Evolutionary conservation across 1,284 basidiomycete genomes (phyloP).

Genomic region (Inonotus hispidus): DNA sequence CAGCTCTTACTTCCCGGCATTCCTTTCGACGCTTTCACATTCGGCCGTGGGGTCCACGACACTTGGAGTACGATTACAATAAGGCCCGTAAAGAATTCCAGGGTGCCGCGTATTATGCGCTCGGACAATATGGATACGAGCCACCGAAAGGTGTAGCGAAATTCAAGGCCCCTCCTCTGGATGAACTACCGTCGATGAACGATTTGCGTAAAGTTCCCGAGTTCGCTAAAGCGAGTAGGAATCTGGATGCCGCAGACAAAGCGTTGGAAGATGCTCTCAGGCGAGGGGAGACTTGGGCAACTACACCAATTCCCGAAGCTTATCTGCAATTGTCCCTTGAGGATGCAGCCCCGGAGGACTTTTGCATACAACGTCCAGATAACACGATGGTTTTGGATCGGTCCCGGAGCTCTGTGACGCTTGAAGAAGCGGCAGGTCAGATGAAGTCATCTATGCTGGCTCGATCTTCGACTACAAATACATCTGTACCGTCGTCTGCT

Average conservation of each 20-base stretch:
- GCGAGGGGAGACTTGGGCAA: slow-evolving; percentile 16
- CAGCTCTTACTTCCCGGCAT: slow-evolving; percentile 10
- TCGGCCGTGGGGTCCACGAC: slow-evolving; percentile 16
- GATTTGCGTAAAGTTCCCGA: slow-evolving; percentile 9
- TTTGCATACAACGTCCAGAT: slow-evolving; percentile 5
- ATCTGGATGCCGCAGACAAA: slow-evolving; percentile 13
- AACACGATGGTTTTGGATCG: not conserved
- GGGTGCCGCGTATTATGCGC: slow-evolving; percentile 15
- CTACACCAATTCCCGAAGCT: slow-evolving; percentile 13
- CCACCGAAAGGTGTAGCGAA: slow-evolving; percentile 9
- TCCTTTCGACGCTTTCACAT: slow-evolving; percentile 14
- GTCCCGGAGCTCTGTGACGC: slow-evolving; percentile 12
- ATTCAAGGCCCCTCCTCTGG: slow-evolving; percentile 2
- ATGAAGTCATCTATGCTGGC: not conserved
- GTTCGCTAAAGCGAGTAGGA: slow-evolving; percentile 12
- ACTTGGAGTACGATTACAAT: slow-evolving; percentile 18
- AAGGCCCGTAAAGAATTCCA: slow-evolving; percentile 17
- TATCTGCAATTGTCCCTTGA: slow-evolving; percentile 14
- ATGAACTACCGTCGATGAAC: slow-evolving; percentile 16
- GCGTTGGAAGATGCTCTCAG: slow-evolving; percentile 15
- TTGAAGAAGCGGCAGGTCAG: slow-evolving; percentile 12
- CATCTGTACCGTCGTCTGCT: not conserved
- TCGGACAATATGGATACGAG: slow-evolving; percentile 16
- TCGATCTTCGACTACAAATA: not conserved
- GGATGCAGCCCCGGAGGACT: slow-evolving; percentile 1